These are phyloP conservation scores for Globisporangium takayamanum DNA, from an alignment of 352 stramenopile species.

Conservation along the genomic window DNA sequence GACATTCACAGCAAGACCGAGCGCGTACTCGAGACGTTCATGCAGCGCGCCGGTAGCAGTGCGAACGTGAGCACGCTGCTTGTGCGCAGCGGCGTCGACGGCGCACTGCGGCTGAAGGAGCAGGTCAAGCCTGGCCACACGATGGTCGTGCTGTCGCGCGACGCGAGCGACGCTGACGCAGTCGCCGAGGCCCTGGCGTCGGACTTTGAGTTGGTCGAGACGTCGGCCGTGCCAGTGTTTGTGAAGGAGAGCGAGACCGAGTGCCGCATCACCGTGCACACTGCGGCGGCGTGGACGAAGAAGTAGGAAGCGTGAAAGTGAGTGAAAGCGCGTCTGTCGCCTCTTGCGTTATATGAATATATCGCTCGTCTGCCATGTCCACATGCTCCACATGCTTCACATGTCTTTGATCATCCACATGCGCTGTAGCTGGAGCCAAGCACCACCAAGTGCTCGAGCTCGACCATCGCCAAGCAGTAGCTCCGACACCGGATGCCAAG, in stretches of 20 bases:
- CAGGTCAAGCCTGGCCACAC: conserved; percentile 45
- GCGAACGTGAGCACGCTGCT: conserved; percentile 19
- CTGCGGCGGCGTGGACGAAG: conserved; percentile 44
- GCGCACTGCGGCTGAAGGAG: conserved; percentile 37
- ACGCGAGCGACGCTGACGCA: conserved; percentile 28
- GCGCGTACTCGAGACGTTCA: conserved; percentile 48
- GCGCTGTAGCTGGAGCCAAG: no score
- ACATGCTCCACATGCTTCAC: conserved; percentile 17
- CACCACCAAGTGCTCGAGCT: no score
- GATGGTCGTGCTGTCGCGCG: conserved; percentile 44
- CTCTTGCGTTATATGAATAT: neutral
- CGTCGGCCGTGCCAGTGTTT: conserved; percentile 42
- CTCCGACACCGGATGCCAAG: no score
- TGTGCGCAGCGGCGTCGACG: conserved; percentile 36
- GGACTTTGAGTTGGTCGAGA: conserved; percentile 43
- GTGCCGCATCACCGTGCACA: conserved; percentile 37
- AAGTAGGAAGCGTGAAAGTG: conserved; percentile 2
- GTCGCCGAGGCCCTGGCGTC: conserved; percentile 20
- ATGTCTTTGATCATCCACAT: no score
- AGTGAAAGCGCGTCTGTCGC: neutral
- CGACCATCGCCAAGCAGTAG: no score
- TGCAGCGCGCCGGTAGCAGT: conserved; percentile 23
- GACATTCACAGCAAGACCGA: conserved; percentile 56
- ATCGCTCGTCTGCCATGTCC: no score
- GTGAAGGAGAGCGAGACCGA: conserved; percentile 39